Conservation (phyloP, 257 asterid species). For the Ehretia macrophylla region DNA sequence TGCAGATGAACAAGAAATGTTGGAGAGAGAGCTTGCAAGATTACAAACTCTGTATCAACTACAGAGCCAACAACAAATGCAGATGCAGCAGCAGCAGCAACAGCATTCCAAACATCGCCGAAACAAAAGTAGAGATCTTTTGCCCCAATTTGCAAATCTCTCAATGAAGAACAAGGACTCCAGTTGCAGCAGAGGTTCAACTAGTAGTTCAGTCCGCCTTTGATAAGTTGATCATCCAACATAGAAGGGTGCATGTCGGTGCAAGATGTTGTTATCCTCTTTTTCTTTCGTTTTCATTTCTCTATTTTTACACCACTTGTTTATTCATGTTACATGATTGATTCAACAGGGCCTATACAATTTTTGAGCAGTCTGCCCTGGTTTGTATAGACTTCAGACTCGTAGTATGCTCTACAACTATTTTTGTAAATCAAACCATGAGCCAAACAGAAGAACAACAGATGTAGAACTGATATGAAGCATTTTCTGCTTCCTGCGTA, state of each 20-base stretch:
- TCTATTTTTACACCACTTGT: no score
- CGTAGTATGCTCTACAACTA: no score
- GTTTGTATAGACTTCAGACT: no score
- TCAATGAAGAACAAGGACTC: conserved; percentile 18
- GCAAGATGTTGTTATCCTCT: background rate
- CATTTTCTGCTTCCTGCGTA: no score
- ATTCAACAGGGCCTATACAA: no score
- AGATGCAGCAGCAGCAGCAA: conserved; percentile 40
- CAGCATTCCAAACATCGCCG: conserved; percentile 43
- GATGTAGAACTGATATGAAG: no score
- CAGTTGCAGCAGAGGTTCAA: conserved; percentile 19
- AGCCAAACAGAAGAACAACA: no score
- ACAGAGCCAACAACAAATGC: conserved; percentile 51
- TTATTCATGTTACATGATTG: no score
- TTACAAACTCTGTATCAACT: conserved; percentile 49
- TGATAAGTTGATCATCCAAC: conserved; percentile 1
- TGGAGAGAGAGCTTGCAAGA: conserved; percentile 76
- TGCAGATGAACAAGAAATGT: conserved; percentile 85
- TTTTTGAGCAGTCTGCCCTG: no score
- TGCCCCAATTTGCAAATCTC: conserved; percentile 27
- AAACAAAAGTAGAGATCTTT: conserved; percentile 43
- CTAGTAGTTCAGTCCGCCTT: conserved; percentile 28
- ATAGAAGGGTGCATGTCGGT: background rate
- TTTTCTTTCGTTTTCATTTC: no score
- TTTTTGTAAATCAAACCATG: no score